Conservation (phyloP, 108 stramenopile genomes). For the Nannochloropsis granulata region DNA sequence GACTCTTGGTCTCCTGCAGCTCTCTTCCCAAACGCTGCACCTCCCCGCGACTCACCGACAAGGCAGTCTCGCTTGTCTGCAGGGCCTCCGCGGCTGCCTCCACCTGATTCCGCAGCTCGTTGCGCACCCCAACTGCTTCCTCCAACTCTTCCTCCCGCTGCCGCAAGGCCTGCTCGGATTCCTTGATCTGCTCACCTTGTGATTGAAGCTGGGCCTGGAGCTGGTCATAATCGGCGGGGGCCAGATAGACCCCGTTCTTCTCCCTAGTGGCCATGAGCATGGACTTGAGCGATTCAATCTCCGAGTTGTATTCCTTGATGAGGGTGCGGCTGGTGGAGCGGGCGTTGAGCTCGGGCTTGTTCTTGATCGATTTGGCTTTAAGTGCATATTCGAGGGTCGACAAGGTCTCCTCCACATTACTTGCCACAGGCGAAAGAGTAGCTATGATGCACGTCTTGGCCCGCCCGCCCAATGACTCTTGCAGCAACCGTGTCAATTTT, state of each 20-base stretch:
- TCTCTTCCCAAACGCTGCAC: not conserved
- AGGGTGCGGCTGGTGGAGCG: slow-evolving; percentile 4
- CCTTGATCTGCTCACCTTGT: slow-evolving; percentile 25
- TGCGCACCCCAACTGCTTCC: not conserved
- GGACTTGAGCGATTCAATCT: slow-evolving; percentile 25
- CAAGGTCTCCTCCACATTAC: slow-evolving; percentile 41
- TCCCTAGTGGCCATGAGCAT: slow-evolving; percentile 33
- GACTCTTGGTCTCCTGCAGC: not conserved
- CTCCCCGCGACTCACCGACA: not conserved
- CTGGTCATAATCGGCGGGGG: slow-evolving; percentile 36
- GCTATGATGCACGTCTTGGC: slow-evolving; percentile 53
- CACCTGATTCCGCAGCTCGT: not conserved
- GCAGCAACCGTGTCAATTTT: slow-evolving; percentile 48
- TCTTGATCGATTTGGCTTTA: slow-evolving; percentile 46
- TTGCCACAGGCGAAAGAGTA: slow-evolving; percentile 39
- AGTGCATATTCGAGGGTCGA: slow-evolving; percentile 44
- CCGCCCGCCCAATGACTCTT: slow-evolving; percentile 46
- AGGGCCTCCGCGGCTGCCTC: not conserved
- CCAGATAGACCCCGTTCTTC: slow-evolving; percentile 48
- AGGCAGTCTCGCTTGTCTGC: not conserved
- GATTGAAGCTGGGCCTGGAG: slow-evolving; percentile 17
- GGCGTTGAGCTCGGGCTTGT: slow-evolving; percentile 33
- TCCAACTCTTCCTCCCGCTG: not conserved
- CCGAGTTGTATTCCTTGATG: slow-evolving; percentile 42
- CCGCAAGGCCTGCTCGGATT: slow-evolving; percentile 18